Base-by-base conservation (phyloP, 2,329 filamentous ascomycete genomes). In the Trichoderma atroviride region DNA sequence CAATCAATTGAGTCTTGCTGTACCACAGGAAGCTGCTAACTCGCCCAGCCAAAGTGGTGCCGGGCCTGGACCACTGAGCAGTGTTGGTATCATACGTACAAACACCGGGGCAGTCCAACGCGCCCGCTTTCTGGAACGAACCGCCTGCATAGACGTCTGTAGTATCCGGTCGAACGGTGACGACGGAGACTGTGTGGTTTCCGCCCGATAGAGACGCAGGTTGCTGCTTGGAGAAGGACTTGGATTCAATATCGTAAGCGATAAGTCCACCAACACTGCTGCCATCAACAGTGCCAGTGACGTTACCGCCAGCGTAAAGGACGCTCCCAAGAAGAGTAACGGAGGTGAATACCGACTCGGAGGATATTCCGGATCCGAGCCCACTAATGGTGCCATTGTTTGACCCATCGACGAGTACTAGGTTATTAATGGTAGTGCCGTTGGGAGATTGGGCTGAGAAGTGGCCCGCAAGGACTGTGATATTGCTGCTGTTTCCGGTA, bases 391-490 rank as follows among this genome's bases (percentile, higher is more conserved):
- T 82, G 73, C 84, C 84, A 70, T 84, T 84, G 70, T 92, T 84
- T n/a, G 88, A 87, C 55, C 91, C 90, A 78, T 97, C 92, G 71
- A 98, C 88, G 72, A 99, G 87, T 47, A 91, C 84, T 19, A 99
- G 83, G 75, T 97, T 98, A 73, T 93, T 85, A 70, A 97, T 85
- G 5, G 85, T 84, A 4, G 90, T 89, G 27, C 90, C 92, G 73
- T 94, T 87, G 16, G 87, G 33, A 11, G 63, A 87, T 35, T 84
- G 88, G 0, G 92, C 90, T 9, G 87, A 87, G 78, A 99, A 99
- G 75, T 94, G 93, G 1, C 96, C 96, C 60, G 90, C 96, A 33
- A 98, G 84, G 50, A 98, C 87, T 0, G 96, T 98, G 69, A 96
- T 85, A 79, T 97, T 97, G 72, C 88, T 86, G 70, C 83, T 84